phyloP scores from a whole-genome alignment of 768 basidiomycete species.

The Xerocomellus intermedius region DNA sequence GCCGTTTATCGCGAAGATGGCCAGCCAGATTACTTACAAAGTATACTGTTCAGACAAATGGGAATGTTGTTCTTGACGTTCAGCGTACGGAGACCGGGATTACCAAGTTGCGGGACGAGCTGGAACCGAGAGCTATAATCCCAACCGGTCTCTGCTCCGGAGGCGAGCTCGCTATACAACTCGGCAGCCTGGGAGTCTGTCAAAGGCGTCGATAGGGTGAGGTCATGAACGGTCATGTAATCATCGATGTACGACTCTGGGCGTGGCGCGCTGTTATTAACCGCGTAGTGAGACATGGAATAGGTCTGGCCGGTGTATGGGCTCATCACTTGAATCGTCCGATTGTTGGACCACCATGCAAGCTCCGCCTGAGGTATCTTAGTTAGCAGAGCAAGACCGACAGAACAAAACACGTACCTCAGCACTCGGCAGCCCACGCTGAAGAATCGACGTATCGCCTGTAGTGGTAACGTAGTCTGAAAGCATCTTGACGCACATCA shows the following conservation, averaged over 20 bases:
- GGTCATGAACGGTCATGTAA: conserved; percentile 74
- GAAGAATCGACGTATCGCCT: conserved; percentile 72
- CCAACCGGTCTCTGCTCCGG: conserved; percentile 79
- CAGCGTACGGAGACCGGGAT: conserved; percentile 62
- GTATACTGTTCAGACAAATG: conserved; percentile 80
- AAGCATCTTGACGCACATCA: conserved; percentile 62
- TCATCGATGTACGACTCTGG: conserved; percentile 86
- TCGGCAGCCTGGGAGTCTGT: conserved; percentile 57
- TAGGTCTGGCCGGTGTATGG: conserved; percentile 69
- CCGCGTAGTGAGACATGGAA: conserved; percentile 69
- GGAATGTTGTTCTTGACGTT: conserved; percentile 71
- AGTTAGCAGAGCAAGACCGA: background rate
- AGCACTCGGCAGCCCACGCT: conserved; percentile 78
- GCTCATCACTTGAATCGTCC: conserved; percentile 63
- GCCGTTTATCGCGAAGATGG: background rate
- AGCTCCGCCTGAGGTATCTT: conserved; percentile 60
- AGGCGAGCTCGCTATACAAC: conserved; percentile 86
- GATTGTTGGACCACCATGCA: conserved; percentile 77
- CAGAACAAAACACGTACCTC: conserved; percentile 47
- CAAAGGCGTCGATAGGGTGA: conserved; percentile 50
- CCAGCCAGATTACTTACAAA: conserved; percentile 52
- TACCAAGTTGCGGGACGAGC: conserved; percentile 34
- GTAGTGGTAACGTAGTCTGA: conserved; percentile 74
- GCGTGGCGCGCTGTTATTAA: conserved; percentile 81
- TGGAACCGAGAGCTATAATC: conserved; percentile 46